phyloP scores from a whole-genome alignment of 768 basidiomycete species.

The Termitomyces sp. region DNA sequence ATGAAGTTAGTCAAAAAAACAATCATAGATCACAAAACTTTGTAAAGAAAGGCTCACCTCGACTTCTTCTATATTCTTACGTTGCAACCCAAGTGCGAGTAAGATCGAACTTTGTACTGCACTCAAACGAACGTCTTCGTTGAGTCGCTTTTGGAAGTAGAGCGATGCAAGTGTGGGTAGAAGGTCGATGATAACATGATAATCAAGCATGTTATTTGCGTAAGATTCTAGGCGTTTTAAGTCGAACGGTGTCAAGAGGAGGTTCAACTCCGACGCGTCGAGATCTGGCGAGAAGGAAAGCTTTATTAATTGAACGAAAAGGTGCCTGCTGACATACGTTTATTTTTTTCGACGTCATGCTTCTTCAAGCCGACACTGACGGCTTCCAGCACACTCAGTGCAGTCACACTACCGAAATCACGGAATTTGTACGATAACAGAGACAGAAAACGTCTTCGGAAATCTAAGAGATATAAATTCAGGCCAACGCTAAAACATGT shows the following conservation, averaged over 20 bases:
- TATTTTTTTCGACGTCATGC: constrained; percentile 33
- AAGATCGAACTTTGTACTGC: constrained; percentile 92
- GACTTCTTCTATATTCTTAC: constrained; percentile 85
- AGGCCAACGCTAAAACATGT: neutral
- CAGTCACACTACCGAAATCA: constrained; percentile 86
- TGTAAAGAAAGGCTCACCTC: constrained; percentile 56
- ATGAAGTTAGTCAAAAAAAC: neutral
- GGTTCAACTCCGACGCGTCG: constrained; percentile 41
- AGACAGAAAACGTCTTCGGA: constrained; percentile 84
- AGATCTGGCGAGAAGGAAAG: constrained; percentile 21
- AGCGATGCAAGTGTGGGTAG: constrained; percentile 78
- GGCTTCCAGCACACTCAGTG: constrained; percentile 86
- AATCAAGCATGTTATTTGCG: constrained; percentile 93
- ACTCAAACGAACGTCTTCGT: constrained; percentile 64
- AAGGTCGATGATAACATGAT: constrained; percentile 92
- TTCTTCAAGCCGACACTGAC: constrained; percentile 60
- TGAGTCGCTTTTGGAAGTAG: constrained; percentile 77
- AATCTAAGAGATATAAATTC: constrained; percentile 52
- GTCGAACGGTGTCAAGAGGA: constrained; percentile 85
- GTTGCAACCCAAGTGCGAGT: constrained; percentile 84
- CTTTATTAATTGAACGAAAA: neutral
- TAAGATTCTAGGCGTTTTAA: constrained; percentile 95
- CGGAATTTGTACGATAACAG: constrained; percentile 92
- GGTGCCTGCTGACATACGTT: constrained; percentile 25
- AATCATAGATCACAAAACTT: neutral